Conservation (phyloP, 306 rosid genomes). For the Quercus gilva region DNA sequence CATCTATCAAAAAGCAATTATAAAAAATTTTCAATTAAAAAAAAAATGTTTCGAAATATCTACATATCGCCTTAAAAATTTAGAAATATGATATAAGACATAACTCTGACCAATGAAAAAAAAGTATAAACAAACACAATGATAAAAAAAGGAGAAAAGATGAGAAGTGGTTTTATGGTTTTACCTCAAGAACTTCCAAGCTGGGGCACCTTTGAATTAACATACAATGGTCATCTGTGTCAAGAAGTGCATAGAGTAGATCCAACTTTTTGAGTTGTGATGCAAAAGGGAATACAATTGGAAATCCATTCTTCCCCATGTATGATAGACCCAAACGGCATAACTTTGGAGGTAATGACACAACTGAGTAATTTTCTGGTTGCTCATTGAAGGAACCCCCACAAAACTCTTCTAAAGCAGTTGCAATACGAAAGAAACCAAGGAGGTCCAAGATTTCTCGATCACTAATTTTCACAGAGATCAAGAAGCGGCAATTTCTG, state of each 20-base stretch:
- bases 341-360: constrained; percentile 60
- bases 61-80: not conserved
- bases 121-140: not conserved
- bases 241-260: constrained; percentile 81
- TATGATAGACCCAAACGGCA: constrained; percentile 72
- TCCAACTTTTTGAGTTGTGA: constrained; percentile 66
- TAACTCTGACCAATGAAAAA: not conserved
- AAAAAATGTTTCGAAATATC: not conserved
- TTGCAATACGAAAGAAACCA: constrained; percentile 65
- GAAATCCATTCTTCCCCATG: constrained; percentile 76
- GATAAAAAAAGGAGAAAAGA: not conserved
- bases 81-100: not conserved
- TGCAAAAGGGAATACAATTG: constrained; percentile 71
- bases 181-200: constrained; percentile 86
- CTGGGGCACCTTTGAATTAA: constrained; percentile 87
- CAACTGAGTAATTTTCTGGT: constrained; percentile 47
- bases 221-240: constrained; percentile 84
- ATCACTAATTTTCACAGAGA: constrained; percentile 74
- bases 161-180: constrained; percentile 5
- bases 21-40: too few relatives aligned
- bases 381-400: constrained; percentile 73
- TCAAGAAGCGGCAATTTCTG: constrained; percentile 64
- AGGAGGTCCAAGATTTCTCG: constrained; percentile 66
- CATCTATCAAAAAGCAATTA: too few relatives aligned
- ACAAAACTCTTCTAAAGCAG: constrained; percentile 75